A percentile compares a stretch with the other conserved stretches of the same genome.
Evolutionary conservation across 257 asterid genomes (phyloP).

Genomic region (Fraxinus anomala): DNA sequence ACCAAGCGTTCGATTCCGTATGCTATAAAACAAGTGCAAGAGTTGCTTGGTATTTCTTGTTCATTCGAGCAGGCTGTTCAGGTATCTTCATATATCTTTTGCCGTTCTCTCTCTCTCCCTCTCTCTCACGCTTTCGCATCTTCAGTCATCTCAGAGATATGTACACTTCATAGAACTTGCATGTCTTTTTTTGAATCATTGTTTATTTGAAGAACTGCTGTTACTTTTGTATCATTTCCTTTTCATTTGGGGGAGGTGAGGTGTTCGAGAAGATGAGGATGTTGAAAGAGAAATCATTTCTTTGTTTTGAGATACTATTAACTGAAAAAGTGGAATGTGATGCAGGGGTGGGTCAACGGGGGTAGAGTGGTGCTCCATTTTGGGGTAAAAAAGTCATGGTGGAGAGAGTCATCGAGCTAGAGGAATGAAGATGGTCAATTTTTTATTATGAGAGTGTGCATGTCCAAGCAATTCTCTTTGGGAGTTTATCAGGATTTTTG

Average conservation of each 20-base stretch:
- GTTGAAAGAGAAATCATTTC: neutral
- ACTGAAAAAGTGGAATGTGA: neutral
- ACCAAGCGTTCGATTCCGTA: conserved; percentile 74
- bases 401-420: neutral
- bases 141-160: neutral
- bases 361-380: neutral
- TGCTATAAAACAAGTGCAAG: conserved; percentile 89
- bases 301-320: neutral
- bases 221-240: neutral
- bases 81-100: conserved; percentile 47
- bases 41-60: conserved; percentile 94
- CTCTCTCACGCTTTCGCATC: too few species aligned
- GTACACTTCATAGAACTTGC: neutral
- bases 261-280: neutral
- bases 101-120: neutral
- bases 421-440: neutral
- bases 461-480: neutral
- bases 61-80: conserved; percentile 98
- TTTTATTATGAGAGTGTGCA: neutral
- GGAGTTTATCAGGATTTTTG: neutral
- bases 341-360: neutral
- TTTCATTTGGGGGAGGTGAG: neutral
- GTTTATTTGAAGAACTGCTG: neutral
- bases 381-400: neutral
- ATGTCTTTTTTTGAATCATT: neutral